Base-by-base conservation (phyloP, 2,329 filamentous ascomycete genomes). In the Chrysoporthe puriensis region DNA sequence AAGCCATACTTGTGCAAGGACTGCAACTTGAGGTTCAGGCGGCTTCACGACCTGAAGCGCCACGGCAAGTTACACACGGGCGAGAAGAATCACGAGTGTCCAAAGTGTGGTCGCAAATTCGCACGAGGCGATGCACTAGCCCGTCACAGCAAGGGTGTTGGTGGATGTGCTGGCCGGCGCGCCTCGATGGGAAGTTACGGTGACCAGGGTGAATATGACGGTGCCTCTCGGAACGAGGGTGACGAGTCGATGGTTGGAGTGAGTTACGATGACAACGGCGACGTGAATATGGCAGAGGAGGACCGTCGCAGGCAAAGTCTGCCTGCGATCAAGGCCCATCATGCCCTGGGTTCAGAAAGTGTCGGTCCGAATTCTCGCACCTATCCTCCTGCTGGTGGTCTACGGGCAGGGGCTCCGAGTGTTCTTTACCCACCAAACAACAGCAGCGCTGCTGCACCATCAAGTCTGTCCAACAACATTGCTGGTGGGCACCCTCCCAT, bases 21-120 rank as follows among this genome's bases (percentile, higher is more conserved):
- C n/a, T 99, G 96, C 77, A 88, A 95, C 73, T 92, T 96, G 78
- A 90, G 95, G 63, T 99, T 99, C 79, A 88, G 96, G 66, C 89
- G 96, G 71, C 84, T 98, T 63, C 96, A 99, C 77, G 96, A 99
- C 76, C 81, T 99, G 72, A 99, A 99, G 82, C 89, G 96, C 52
- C 96, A 99, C 77, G 94, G 91, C 71, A 99, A 99, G 80, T 86
- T 99, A 32, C 96, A 99, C 76, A 98, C 95, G 0, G 96, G 96
- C 66, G 96, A 99, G 81, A 90, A 96, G 75, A 94, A 94, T 14
- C 96, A 99, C 74, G 91, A 96, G 11, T 99, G 96, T 75, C 91
- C 92, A 52, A 97, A 96, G 77, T 99, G 96, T 77, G 93, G 96
- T 72, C 89, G 96, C 70, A 93, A 94, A 73, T 99, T 99, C 80